Conservation (phyloP, 352 stramenopile species). For the Pythium rishiriense region DNA sequence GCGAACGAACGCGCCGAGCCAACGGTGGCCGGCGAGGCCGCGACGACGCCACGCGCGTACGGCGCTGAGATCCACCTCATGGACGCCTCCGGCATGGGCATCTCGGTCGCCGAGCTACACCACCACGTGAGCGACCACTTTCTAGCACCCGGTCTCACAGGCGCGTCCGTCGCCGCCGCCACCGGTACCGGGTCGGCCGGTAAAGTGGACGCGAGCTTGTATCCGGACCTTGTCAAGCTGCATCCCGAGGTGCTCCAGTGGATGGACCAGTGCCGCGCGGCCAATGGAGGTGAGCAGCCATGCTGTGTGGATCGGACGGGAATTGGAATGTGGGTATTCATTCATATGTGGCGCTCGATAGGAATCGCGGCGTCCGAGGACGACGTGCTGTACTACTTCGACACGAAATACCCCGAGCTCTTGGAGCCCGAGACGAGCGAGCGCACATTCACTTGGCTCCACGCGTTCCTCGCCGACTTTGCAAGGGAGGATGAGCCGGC, state of each 20-base stretch:
- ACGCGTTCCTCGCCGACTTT: constrained; percentile 40
- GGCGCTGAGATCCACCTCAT: constrained; percentile 17
- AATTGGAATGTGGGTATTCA: neutral
- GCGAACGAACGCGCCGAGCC: neutral
- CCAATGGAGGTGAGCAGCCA: constrained; percentile 25
- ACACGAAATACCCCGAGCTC: constrained; percentile 58
- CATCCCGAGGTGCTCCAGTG: constrained; percentile 54
- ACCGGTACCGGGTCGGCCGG: too few relatives aligned
- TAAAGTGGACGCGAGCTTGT: neutral
- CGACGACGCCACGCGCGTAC: constrained; percentile 4
- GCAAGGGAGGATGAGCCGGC: constrained; percentile 31
- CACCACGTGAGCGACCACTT: constrained; percentile 24
- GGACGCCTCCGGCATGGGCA: constrained; percentile 13
- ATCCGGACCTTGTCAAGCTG: constrained; percentile 37
- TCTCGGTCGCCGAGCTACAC: constrained; percentile 20
- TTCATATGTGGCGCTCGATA: neutral
- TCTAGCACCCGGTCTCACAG: constrained; percentile 8
- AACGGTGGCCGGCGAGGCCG: too few relatives aligned
- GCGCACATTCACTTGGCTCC: constrained; percentile 55
- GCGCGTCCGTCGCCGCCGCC: neutral
- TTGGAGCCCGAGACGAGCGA: constrained; percentile 43
- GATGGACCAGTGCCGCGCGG: constrained; percentile 40
- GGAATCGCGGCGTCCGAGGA: constrained; percentile 36
- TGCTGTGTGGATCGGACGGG: neutral
- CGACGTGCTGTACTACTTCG: constrained; percentile 68